A percentile compares a stretch with the other conserved stretches of the same genome.
These are phyloP conservation scores for Aspergillus thermomutatus DNA, from an alignment of 2,329 filamentous ascomycete species.

Conservation along the genomic window DNA sequence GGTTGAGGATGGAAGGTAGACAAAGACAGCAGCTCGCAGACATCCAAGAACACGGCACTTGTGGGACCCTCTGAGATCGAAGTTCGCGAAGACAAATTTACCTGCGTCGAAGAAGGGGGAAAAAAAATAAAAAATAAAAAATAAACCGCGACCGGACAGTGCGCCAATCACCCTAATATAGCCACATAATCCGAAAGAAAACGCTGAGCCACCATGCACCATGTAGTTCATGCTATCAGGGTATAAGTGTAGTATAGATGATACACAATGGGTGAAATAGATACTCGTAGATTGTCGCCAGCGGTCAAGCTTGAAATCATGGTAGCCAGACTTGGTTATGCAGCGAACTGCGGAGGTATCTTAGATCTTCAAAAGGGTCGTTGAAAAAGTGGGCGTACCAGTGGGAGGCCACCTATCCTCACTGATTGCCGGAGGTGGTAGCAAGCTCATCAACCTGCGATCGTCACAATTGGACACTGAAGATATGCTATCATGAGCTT, in stretches of 20 bases:
- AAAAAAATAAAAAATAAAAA: no score
- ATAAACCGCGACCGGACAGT: neutral
- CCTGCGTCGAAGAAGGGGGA: no score
- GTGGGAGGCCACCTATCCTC: neutral
- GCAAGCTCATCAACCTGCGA: neutral
- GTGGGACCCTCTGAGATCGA: neutral
- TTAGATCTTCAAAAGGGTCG: neutral
- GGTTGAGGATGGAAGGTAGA: constrained; percentile 44
- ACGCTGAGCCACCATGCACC: neutral
- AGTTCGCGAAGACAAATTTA: neutral
- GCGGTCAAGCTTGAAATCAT: neutral
- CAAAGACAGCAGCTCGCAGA: neutral
- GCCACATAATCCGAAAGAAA: neutral
- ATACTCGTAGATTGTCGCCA: neutral
- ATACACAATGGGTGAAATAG: neutral
- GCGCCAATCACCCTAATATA: neutral
- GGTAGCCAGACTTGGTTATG: neutral
- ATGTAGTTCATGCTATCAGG: neutral
- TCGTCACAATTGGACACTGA: neutral
- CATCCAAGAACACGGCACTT: neutral
- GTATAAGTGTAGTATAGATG: neutral
- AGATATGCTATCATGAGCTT: neutral
- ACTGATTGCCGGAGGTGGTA: neutral
- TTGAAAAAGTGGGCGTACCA: neutral
- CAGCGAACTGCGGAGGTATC: neutral